A percentile compares a stretch with the other conserved stretches of the same genome.
Conservation (phyloP, 176 grass and related monocot species). For the Hyparrhenia diplandra region DNA sequence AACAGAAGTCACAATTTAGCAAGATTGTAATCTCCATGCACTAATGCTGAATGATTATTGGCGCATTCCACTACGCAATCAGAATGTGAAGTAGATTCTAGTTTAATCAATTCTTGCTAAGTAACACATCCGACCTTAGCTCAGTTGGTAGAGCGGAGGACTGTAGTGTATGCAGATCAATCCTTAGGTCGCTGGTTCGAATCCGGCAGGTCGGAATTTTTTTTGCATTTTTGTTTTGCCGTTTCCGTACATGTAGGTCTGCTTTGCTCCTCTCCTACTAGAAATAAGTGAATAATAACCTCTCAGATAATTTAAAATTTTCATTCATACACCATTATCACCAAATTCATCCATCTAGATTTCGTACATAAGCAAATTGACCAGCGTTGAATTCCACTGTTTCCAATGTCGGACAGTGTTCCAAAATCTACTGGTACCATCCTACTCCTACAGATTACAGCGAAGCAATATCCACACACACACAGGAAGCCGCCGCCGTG, state of each 20-base stretch:
- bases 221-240: not conserved
- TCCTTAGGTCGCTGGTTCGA: conserved; percentile 99
- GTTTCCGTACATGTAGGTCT: no score
- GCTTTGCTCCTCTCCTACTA: no score
- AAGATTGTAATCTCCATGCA: no score
- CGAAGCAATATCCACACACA: no score
- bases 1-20: not conserved
- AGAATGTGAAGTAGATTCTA: no score
- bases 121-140: conserved; percentile 59
- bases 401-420: not conserved
- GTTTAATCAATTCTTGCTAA: no score
- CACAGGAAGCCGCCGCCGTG: no score
- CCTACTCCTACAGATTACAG: not conserved
- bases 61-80: no score
- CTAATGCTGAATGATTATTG: no score
- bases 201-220: conserved; percentile 77
- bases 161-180: conserved; percentile 51
- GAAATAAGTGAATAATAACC: no score
- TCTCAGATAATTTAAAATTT: no score
- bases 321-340: not conserved
- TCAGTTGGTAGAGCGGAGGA: conserved; percentile 99
- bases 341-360: not conserved
- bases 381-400: not conserved
- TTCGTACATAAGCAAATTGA: not conserved
- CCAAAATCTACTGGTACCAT: not conserved